phyloP scores from a whole-genome alignment of 2,329 filamentous ascomycete species.

The Lojkania enalia region DNA sequence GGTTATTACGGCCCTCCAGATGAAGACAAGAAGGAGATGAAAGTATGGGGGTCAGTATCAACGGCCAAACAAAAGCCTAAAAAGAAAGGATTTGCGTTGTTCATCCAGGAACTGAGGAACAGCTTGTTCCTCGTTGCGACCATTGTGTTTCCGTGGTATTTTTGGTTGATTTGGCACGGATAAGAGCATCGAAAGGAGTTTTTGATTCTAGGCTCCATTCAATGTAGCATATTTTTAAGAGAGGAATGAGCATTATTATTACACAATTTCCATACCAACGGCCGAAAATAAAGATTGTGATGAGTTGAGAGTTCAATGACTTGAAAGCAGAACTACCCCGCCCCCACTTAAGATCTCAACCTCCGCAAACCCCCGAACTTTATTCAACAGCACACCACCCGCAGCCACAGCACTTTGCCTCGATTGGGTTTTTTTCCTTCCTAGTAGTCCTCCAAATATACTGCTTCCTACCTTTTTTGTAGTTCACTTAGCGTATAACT shows the following conservation, averaged over 20 bases:
- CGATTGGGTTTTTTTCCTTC: neutral
- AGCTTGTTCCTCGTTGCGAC: conserved; percentile 65
- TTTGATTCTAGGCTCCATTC: too few relatives aligned
- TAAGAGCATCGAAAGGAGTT: too few relatives aligned
- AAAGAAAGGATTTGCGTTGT: conserved; percentile 49
- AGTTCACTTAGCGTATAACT: too few relatives aligned
- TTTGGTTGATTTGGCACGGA: conserved; percentile 67
- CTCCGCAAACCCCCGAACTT: conserved; percentile 13
- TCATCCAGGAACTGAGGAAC: conserved; percentile 63
- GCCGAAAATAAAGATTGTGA: too few relatives aligned
- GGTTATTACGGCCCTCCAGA: conserved; percentile 41
- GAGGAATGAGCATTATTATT: too few relatives aligned
- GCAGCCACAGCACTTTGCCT: neutral
- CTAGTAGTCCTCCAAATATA: neutral
- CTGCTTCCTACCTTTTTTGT: neutral
- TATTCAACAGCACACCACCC: neutral
- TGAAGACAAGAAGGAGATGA: conserved; percentile 25
- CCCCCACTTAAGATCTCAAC: conserved; percentile 15
- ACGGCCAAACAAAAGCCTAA: conserved; percentile 33
- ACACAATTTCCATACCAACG: too few relatives aligned
- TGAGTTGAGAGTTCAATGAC: too few relatives aligned
- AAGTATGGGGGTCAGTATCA: conserved; percentile 33
- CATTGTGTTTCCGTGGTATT: conserved; percentile 67
- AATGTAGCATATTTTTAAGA: too few relatives aligned
- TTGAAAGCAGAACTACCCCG: conserved; percentile 3